Conservation (phyloP, 2,329 filamentous ascomycete species). For the Colletotrichum camelliae region DNA sequence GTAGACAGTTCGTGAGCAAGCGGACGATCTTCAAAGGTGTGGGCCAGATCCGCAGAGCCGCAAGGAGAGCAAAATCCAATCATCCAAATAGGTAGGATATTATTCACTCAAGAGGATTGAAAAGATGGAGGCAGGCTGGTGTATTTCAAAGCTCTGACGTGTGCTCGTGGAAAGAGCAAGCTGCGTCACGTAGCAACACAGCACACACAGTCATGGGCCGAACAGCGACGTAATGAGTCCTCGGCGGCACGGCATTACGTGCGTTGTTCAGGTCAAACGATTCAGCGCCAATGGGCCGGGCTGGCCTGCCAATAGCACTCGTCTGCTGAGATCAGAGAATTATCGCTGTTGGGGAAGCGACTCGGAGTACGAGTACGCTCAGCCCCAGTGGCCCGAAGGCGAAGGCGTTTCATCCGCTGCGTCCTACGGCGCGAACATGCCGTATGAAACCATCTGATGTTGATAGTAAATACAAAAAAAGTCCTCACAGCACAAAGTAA, state of each 20-base stretch:
- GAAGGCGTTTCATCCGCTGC: constrained; percentile 16
- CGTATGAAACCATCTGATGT: constrained; percentile 20
- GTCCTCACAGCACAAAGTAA: not conserved
- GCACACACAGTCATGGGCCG: not conserved
- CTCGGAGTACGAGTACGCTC: not conserved
- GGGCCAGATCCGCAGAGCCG: not conserved
- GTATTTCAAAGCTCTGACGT: constrained; percentile 18
- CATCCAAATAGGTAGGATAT: not conserved
- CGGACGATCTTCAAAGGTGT: not conserved
- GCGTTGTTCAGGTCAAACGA: not conserved
- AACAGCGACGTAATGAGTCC: not conserved
- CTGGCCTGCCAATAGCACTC: not conserved
- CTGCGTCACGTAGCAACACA: not conserved
- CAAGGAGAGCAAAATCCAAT: not conserved
- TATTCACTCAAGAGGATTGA: not conserved
- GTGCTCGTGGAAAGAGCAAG: not conserved
- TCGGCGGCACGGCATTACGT: not conserved
- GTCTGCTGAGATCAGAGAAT: not conserved
- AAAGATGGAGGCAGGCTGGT: not conserved
- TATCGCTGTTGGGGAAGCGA: not conserved
- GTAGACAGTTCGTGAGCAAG: not conserved
- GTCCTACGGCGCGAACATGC: not conserved
- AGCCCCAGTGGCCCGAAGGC: not conserved
- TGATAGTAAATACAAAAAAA: not conserved
- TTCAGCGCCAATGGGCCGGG: not conserved